Evolutionary conservation across 352 stramenopile species (phyloP), one percentile per base, ranked within the genome.

Genomic region (Pythium volutum): DNA sequence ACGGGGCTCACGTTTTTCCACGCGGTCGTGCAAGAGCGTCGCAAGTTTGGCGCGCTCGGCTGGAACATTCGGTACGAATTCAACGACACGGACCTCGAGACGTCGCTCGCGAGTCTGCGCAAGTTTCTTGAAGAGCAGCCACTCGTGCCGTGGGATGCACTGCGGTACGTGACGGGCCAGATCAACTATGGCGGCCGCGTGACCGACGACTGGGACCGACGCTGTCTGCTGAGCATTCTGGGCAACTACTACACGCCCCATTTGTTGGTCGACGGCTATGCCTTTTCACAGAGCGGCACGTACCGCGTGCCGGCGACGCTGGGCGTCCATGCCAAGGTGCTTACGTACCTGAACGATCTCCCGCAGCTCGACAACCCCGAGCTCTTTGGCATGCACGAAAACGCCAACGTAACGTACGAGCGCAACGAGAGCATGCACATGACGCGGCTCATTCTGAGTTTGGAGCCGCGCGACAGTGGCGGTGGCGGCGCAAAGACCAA

Each of bases 31-130:
- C 87, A 98, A 71, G 94, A 98, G 68, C 74, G 94, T 26, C 79
- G 91, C 33, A 98, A 98, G 58, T 98, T 98, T 57, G 94, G 93
- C 0, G 76, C 94, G 16, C 73, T 98, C 2, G 94, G 94, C 10
- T 98, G 94, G 94, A 98, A 98, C 63, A 98, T 98, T 69, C 84
- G 84, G 53, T 98, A 98, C 64, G 94, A 97, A 52, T 98, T 98
- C 71, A 97, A 98, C 66, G 95, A 98, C 59, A 96, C 88, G 9
- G 94, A 98, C 70, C 72, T 98, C 7, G 91, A 98, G 76, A 98
- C 93, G 25, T 97, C 86, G 15, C 78, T 98, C 11, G 85, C 80
- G 18, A 93, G 91, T 61, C 61, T 98, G 12, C 83, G 75, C 9
- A 93, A 95, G 36, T 98, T 98, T 62, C 62, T 98, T 7, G 77